Evolutionary conservation across 306 rosid genomes (phyloP).

Genomic region (Vigna hirtella): DNA sequence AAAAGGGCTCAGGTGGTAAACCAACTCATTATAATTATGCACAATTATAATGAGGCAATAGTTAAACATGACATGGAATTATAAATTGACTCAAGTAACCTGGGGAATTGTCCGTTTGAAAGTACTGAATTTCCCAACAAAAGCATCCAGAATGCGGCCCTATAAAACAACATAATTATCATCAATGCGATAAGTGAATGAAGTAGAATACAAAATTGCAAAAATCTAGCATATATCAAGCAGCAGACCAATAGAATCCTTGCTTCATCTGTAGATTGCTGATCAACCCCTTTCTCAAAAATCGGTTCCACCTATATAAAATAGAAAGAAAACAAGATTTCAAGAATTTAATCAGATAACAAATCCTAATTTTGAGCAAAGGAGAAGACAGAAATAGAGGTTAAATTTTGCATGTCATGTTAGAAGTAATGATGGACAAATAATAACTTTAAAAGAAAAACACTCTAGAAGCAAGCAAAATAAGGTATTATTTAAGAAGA

Average conservation of each 20-base stretch:
- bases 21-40: not conserved
- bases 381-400: not conserved
- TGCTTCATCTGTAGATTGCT: slow-evolving; percentile 95
- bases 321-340: slow-evolving; percentile 41
- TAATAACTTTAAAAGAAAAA: not conserved
- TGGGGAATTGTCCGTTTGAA: slow-evolving; percentile 96
- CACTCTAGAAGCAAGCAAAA: not conserved
- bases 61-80: slow-evolving; percentile 9
- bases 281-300: slow-evolving; percentile 97
- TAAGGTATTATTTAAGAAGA: not conserved
- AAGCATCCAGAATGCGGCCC: slow-evolving; percentile 98
- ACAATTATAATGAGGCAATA: slow-evolving; percentile 23
- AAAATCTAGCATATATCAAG: slow-evolving; percentile 41
- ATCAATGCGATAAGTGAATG: slow-evolving; percentile 43
- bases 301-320: slow-evolving; percentile 94
- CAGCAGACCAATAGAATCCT: slow-evolving; percentile 85
- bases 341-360: slow-evolving; percentile 38
- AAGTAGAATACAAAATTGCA: slow-evolving; percentile 32
- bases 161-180: slow-evolving; percentile 45
- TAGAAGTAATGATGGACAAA: not conserved
- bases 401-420: not conserved
- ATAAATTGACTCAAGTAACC: slow-evolving; percentile 55
- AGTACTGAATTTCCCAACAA: slow-evolving; percentile 96
- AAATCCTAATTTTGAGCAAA: slow-evolving; percentile 29
- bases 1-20: too few relatives aligned